Percentiles rank a stretch among this genome's conserved stretches.
Evolutionary conservation across 148 eudicot genomes (phyloP).

Genomic region (Rhododendron vialii): DNA sequence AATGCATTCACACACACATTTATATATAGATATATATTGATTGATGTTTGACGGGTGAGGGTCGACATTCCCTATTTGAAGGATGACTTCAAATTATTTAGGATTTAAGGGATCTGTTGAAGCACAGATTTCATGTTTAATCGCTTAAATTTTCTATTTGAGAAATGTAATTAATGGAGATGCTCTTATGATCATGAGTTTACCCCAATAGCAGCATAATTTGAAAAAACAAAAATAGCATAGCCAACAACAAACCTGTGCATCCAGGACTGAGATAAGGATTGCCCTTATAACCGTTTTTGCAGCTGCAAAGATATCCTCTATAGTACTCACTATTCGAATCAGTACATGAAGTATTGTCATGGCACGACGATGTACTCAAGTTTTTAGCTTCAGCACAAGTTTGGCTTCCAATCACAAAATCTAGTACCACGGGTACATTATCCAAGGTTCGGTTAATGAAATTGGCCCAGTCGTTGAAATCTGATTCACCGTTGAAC

Average conservation of each 20-base stretch:
- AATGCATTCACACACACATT: too few species aligned
- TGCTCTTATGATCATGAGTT: not conserved
- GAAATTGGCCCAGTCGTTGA: too few species aligned
- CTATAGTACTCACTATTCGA: not conserved
- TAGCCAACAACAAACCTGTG: constrained; percentile 7
- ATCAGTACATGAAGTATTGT: not conserved
- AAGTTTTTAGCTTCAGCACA: too few species aligned
- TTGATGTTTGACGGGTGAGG: not conserved
- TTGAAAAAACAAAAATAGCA: not conserved
- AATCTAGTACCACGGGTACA: too few species aligned
- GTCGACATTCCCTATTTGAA: not conserved
- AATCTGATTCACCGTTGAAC: too few species aligned
- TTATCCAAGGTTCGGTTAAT: too few species aligned
- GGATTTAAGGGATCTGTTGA: not conserved
- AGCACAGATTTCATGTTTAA: not conserved
- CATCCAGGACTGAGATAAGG: constrained; percentile 17
- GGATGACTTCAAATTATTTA: too few species aligned
- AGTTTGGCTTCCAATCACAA: too few species aligned
- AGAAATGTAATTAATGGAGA: not conserved
- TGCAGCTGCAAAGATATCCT: constrained; percentile 35
- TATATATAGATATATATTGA: too few species aligned
- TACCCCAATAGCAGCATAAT: not conserved
- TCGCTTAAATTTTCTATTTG: not conserved
- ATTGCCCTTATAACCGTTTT: constrained; percentile 22
- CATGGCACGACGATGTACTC: too few species aligned